Evolutionary conservation across 148 eudicot genomes (phyloP), one percentile per base, ranked within the genome.

Genomic region (Vaccinium myrtillus): DNA sequence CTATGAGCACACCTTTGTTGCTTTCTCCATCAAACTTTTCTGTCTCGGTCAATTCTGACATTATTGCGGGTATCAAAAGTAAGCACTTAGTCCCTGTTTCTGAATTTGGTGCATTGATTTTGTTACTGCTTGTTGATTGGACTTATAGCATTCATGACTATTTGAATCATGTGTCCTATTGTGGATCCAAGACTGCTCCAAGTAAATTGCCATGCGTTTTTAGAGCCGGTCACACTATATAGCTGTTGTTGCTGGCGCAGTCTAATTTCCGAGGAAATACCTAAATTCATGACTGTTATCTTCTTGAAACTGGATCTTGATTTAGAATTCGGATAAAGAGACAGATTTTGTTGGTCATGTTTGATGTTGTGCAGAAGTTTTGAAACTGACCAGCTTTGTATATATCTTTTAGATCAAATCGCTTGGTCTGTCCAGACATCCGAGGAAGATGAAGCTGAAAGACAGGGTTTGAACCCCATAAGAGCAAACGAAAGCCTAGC

Each of bases 21-120:
- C 85, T 61, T 1, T 85, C 92, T 2, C 86, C 91, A 25, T 77
- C 90, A 1, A 82, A 75, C 21, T 89, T 86, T 76, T 90, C 92
- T 2, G 84, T 90, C 23, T 87, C 89, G 0, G 85, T 94, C 61
- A 87, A 87, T 90, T 90, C 99, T 25, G 56, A 86, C 70, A 67
- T 96, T 27, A 81, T 95, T 32, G 82, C 93, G 0, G 85, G 88
- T n/a, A 81, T 93, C n/a, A 93, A 90, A 83, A 88, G 99, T 96
- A 86, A 92, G 90, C 78, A 2, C 82, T 79, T 23, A n/a, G 19
- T 27, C 36, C 50, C 0, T 1, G 36, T 46, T 5, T n/a, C 13
- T 75, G 27, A 0, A 19, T 59, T 82, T 6, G 67, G 5, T 65
- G 82, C 53, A 54, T 81, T 36, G 61, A 65, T 11, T 82, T 50